Evolutionary conservation across 2,329 filamentous ascomycete species (phyloP), one percentile per base, ranked within the genome.

Genomic region (Xylariomycetidae sp.): DNA sequence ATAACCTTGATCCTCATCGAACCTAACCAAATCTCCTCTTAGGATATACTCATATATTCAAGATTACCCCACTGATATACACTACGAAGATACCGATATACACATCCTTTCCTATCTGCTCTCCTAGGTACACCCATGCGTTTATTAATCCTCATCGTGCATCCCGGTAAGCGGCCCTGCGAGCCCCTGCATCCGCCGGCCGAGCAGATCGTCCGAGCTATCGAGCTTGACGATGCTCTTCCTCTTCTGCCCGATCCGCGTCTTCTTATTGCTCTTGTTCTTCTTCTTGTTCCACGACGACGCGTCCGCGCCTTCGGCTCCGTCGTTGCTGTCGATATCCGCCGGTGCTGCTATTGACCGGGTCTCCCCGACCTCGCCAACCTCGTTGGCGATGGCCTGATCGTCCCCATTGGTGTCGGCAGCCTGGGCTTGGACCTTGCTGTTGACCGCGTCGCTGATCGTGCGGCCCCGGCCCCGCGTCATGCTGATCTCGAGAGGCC

Each of bases 401-500:
- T 30, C 34, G 5, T 25, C 41, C 12, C 36, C 38, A 27, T 25
- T 26, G 23, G 31, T 38, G 19, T 49, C 44, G n/a, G n/a, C n/a
- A n/a, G n/a, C n/a, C n/a, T n/a, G n/a, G n/a, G n/a, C n/a, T n/a
- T n/a, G n/a, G n/a, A n/a, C n/a, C n/a, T n/a, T n/a, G n/a, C n/a
- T n/a, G n/a, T n/a, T n/a, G n/a, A n/a, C n/a, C n/a, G n/a, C n/a
- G n/a, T n/a, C n/a, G 34, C 41, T 46, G 31, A 51, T 50, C 10
- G 61, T 54, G 7, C 63, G 55, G 8, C 63, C 53, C 22, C 57
- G 59, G 39, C 63, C 50, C 41, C 63, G 66, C 10, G 70, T 74
- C 67, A 82, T 76, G 48, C 74, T 80, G 67, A 95, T 95, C 60
- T 95, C 89, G 8, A 96, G 59, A 4, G 87, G 85, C 14, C 69